Base-by-base conservation (phyloP, 208 protist species). In the Crithidia mellificae region DNA sequence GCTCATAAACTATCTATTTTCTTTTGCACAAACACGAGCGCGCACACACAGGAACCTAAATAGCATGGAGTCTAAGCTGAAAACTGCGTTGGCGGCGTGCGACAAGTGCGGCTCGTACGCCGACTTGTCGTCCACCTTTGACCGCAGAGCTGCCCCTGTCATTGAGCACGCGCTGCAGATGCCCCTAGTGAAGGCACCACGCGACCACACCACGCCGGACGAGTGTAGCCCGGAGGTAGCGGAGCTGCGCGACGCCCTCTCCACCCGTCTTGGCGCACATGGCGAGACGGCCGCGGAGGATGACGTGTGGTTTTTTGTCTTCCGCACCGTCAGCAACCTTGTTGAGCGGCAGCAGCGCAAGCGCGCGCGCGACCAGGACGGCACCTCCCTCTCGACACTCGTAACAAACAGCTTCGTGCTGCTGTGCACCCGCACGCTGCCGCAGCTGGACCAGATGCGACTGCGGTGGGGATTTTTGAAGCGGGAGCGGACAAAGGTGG, bases 281-380 rank as follows among this genome's bases (percentile, higher is more conserved):
- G 57, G 41, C 1, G 71, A 53, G 32, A 36, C 41, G 0, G 46
- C 46, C 0, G 62, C 55, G 0, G 74, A 75, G 44, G 90, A 95
- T 56, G 90, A 95, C 49, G 85, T 95, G 24, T 93, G 87, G 88
- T 82, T 93, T 58, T 82, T 95, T 30, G 47, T 91, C 9, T 81
- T 79, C 62, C 76, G 82, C 5, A 56, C 70, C 38, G 80, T 80
- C 6, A 80, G 70, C n/a, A 63, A 77, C 1, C 25, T 90, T 6
- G 58, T 92, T 6, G 77, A 87, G 57, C 81, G 88, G 20, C 57
- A 72, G 29, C 46, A 71, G 47, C 74, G 80, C 36, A 87, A 89
- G 53, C 74, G 84, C n/a, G 63, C 58, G 39, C 83, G 78, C 24
- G 56, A 68, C 24, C 52, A 64, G n/a, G 73, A 67, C 27, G 71